A percentile compares a stretch with the other conserved stretches of the same genome.
These are phyloP conservation scores for Microascus cirrosus DNA, from an alignment of 2,329 filamentous ascomycete species.

Conservation along the genomic window DNA sequence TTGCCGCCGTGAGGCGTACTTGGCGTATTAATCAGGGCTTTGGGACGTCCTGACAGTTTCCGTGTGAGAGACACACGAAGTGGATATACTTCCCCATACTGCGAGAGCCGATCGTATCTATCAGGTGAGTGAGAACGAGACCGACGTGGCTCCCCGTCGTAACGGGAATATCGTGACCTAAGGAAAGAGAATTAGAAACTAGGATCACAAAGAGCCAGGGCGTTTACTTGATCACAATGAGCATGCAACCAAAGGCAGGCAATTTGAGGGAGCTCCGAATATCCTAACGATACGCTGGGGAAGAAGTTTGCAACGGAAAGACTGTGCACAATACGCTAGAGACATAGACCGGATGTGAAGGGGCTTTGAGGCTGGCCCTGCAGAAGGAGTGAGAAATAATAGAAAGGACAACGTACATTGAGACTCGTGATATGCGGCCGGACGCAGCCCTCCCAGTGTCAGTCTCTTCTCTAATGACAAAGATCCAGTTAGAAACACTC, in stretches of 20 bases:
- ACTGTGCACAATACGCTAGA: no score
- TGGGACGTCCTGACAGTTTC: constrained; percentile 73
- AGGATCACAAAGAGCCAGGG: not conserved
- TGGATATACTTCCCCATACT: constrained; percentile 54
- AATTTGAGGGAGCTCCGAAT: no score
- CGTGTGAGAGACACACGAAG: constrained; percentile 49
- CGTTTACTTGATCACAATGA: not conserved
- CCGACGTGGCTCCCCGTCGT: constrained; percentile 47
- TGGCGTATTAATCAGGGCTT: constrained; percentile 62
- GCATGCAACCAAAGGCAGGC: no score
- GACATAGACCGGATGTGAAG: no score
- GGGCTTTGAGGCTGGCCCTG: no score
- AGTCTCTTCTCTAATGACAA: not conserved
- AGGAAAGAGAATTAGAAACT: not conserved
- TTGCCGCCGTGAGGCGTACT: constrained; percentile 57
- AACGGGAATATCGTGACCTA: constrained; percentile 43
- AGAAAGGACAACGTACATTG: constrained; percentile 1
- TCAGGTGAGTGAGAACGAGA: constrained; percentile 59
- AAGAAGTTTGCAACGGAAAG: no score
- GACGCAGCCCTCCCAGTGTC: not conserved
- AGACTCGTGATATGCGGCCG: not conserved
- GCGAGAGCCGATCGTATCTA: constrained; percentile 45
- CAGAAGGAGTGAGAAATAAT: not conserved
- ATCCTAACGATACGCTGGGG: no score
- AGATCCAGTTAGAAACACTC: not conserved